Conservation (phyloP, 192 early-diverging fungal species). For the Coemansia sp. region DNA sequence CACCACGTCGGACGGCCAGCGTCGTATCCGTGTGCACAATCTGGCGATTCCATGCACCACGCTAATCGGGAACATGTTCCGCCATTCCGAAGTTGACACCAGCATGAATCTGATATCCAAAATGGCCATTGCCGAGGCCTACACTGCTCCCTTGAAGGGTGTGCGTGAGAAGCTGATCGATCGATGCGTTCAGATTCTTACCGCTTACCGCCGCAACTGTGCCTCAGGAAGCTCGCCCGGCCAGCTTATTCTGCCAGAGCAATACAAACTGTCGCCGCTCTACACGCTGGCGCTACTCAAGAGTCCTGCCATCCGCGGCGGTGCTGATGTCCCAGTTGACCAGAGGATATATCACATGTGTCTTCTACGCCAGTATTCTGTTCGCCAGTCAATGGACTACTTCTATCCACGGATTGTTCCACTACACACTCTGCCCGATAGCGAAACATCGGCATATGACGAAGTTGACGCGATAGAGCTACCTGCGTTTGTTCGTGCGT, state of each 20-base stretch:
- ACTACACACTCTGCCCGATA: slow-evolving; percentile 60
- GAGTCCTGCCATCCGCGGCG: slow-evolving; percentile 76
- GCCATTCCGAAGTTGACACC: slow-evolving; percentile 89
- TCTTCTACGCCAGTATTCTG: slow-evolving; percentile 72
- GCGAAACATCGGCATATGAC: slow-evolving; percentile 54
- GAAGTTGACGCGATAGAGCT: slow-evolving; percentile 61
- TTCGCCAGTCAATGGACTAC: slow-evolving; percentile 72
- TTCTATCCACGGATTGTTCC: slow-evolving; percentile 84
- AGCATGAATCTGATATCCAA: slow-evolving; percentile 86
- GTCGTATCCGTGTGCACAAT: slow-evolving; percentile 93
- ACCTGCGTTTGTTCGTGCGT: slow-evolving; percentile 70
- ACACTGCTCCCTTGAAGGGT: slow-evolving; percentile 66
- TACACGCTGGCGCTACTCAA: slow-evolving; percentile 85
- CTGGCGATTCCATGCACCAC: slow-evolving; percentile 74
- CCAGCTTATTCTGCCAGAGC: slow-evolving; percentile 95
- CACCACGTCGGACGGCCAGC: slow-evolving; percentile 84
- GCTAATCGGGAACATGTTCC: slow-evolving; percentile 80
- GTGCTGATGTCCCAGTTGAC: slow-evolving; percentile 76
- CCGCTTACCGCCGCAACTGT: slow-evolving; percentile 90
- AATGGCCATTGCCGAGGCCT: slow-evolving; percentile 72
- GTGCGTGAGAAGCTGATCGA: slow-evolving; percentile 84
- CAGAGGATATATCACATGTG: slow-evolving; percentile 78
- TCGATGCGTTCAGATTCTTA: slow-evolving; percentile 84
- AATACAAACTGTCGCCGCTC: slow-evolving; percentile 91
- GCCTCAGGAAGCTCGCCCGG: slow-evolving; percentile 85